Conservation (phyloP, 2,329 filamentous ascomycete genomes). For the Cercospora sp. region DNA sequence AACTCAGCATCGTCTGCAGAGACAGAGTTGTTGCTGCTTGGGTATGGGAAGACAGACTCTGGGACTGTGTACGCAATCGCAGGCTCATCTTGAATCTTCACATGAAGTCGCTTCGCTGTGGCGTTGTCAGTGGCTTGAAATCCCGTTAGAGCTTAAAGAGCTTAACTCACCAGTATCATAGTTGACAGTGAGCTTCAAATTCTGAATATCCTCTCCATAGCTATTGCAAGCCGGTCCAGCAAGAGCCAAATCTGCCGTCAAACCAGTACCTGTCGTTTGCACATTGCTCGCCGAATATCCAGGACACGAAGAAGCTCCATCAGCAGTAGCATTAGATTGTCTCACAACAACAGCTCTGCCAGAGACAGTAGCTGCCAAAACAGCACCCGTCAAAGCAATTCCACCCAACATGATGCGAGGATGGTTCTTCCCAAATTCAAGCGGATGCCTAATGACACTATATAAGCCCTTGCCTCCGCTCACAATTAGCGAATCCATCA, state of each 20-base stretch:
- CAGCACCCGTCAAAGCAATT: slow-evolving; percentile 13
- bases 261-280: slow-evolving; percentile 24
- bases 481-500: neutral
- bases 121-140: neutral
- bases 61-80: slow-evolving; percentile 73
- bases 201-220: slow-evolving; percentile 35
- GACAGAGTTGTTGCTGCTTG: slow-evolving; percentile 40
- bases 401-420: slow-evolving; percentile 10
- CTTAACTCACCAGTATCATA: slow-evolving; percentile 33
- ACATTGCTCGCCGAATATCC: slow-evolving; percentile 38
- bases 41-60: slow-evolving; percentile 65
- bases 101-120: slow-evolving; percentile 58
- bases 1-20: slow-evolving; percentile 31
- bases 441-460: neutral
- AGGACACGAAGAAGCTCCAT: slow-evolving; percentile 24
- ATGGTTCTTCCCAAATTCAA: neutral
- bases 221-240: slow-evolving; percentile 35
- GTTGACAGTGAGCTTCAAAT: slow-evolving; percentile 32
- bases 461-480: slow-evolving; percentile 3
- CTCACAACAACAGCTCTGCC: slow-evolving; percentile 12
- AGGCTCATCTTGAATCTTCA: slow-evolving; percentile 62
- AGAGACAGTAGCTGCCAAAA: slow-evolving; percentile 11
- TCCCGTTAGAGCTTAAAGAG: neutral
- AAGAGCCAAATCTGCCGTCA: slow-evolving; percentile 35
- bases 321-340: slow-evolving; percentile 1